Conservation (phyloP, 148 eudicot species). For the Oxyria digyna region DNA sequence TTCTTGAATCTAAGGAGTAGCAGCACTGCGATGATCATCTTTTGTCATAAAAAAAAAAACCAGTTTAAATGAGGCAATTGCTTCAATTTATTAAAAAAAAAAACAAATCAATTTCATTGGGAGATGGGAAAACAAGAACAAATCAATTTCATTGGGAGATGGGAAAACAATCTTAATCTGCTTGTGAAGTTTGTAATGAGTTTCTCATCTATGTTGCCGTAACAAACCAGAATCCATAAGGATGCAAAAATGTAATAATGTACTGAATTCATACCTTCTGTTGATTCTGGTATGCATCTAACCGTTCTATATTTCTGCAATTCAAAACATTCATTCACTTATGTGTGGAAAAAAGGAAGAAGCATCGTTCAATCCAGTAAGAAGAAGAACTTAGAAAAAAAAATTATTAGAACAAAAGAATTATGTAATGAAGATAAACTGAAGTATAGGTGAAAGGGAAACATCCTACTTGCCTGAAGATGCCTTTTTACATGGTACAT, state of each 20-base stretch:
- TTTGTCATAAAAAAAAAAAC: too few relatives aligned
- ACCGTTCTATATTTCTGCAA: constrained; percentile 89
- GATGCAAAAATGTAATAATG: background rate
- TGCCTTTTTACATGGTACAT: constrained; percentile 97
- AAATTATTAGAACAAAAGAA: too few relatives aligned
- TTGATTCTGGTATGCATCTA: constrained; percentile 71
- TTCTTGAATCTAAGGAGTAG: too few relatives aligned
- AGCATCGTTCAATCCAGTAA: too few relatives aligned
- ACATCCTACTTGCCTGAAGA: constrained; percentile 54
- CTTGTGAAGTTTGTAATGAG: background rate
- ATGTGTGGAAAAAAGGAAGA: too few relatives aligned
- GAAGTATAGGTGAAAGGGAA: background rate
- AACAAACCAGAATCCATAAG: background rate
- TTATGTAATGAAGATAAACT: too few relatives aligned
- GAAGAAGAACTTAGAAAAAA: constrained; percentile 7
- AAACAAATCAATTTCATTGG: too few relatives aligned
- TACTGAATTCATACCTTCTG: constrained; percentile 39
- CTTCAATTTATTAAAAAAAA: background rate
- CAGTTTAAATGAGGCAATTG: too few relatives aligned
- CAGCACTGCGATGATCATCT: too few relatives aligned
- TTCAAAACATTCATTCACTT: background rate
- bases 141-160: background rate
- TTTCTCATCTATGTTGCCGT: background rate
- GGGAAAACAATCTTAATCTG: too few relatives aligned
- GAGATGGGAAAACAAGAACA: background rate